Base-by-base conservation (phyloP, 345 rosid species). In the Salix suchowensis region DNA sequence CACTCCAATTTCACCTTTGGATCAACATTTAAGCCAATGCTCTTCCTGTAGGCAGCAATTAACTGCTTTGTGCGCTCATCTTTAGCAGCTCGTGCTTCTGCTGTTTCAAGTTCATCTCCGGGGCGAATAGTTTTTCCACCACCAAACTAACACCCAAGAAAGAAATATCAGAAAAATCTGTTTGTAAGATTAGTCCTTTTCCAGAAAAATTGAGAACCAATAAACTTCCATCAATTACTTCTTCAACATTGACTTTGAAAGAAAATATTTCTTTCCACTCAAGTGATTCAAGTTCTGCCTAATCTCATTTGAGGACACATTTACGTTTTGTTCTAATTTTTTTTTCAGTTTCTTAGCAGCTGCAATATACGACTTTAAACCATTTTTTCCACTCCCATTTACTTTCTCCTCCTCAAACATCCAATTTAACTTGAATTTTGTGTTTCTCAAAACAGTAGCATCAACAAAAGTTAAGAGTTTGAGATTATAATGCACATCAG, bases 91-190 rank as follows among this genome's bases (percentile, higher is more conserved):
- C 90, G 86, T 74, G 88, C 97, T 83, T 94, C 92, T 75, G 84
- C 86, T 37, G 97, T 87, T 85, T 94, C 97, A 40, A 91, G 83
- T 68, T 83, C 81, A 44, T 94, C 97, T n/a, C 97, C 97, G 0
- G 97, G 97, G 67, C 82, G 90, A 78, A 94, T 84, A 37, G 84
- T 88, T 83, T 80, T 94, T 80, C 97, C 97, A 80, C 97, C 97
- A 61, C 97, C 97, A 88, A 83, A 92, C 97, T 92, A 39, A 74
- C 61, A 74, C 34, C 42, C 78, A 62, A 77, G 52, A 42, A 79
- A 14, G 44, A 65, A 78, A 79, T 44, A 36, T 82, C 66, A 76
- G 32, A 64, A 30, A 65, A 55, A 36, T 79, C 44, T 74, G 13
- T 2, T 34, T 13, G 48, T 67, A 76, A 68, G 48, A 60, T 62